Percentiles rank a stretch among this genome's conserved stretches.
Conservation (phyloP, 176 grass and related monocot species). For the Ensete ventricosum region DNA sequence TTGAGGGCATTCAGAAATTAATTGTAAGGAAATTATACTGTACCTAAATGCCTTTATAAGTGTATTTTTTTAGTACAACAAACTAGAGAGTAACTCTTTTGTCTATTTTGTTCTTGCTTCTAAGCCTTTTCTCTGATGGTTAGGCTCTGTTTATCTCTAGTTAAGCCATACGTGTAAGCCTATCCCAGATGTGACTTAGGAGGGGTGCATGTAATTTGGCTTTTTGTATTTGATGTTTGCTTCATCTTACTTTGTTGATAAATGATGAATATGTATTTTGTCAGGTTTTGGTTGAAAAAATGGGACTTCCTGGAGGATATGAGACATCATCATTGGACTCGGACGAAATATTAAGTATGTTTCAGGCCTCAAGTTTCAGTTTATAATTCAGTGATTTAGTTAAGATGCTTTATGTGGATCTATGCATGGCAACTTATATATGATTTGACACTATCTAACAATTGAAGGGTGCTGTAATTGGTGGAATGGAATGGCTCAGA, state of each 20-base stretch:
- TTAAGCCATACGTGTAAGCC: too few species aligned
- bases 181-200: background rate
- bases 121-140: background rate
- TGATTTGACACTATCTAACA: background rate
- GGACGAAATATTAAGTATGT: conserved; percentile 67
- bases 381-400: background rate
- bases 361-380: background rate
- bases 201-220: background rate
- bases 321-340: conserved; percentile 41
- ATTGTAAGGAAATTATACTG: background rate
- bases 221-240: background rate
- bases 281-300: conserved; percentile 16
- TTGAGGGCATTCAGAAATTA: background rate
- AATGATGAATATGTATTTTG: conserved; percentile 16
- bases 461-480: conserved; percentile 2
- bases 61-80: background rate
- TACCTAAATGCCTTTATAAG: background rate
- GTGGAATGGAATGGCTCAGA: conserved; percentile 2
- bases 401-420: too few species aligned
- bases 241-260: conserved; percentile 4
- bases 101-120: background rate
- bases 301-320: conserved; percentile 15
- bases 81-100: background rate
- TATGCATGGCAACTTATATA: background rate
- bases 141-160: background rate